Evolutionary conservation across 164 flowering plant genomes (phyloP), one percentile per base, ranked within the genome.

Genomic region (Saururus chinensis): DNA sequence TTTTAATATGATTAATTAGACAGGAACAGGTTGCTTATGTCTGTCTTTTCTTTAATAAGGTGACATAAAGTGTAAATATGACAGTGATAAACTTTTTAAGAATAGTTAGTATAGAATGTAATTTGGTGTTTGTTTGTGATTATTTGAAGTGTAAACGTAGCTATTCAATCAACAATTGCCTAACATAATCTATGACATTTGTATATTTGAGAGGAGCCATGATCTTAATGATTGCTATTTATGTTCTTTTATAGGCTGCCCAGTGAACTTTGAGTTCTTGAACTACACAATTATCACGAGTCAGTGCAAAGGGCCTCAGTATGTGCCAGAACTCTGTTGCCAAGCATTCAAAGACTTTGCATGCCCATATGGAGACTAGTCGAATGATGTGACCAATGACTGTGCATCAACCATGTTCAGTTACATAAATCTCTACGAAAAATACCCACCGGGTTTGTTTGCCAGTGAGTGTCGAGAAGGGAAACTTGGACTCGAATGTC

Each of bases 211-310:
- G 17, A 45, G 14, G 14, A 17, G 49, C 49, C 14, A 17, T 45
- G 49, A 45, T 4, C 17, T 45, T 45, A 17, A 45, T 45, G 14
- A 17, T 45, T 45, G 49, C 49, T 19, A 23, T 24, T 53, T 22
- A 8, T 19, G 17, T 25, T 19, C 56, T 61, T 24, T 41, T 63
- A 62, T 76, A 81, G 85, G 48, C 53, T 81, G 85, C 70, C 63
- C 76, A 0, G 64, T 75, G 55, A 66, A 76, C 63, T 70, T 81
- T 49, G 81, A 81, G 76, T 68, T 56, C 66, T n/a, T 58, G 71
- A 81, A 81, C 75, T 81, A 81, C 75, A 77, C 85, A 23, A 67
- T 79, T 70, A 69, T 81, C 55, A 81, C 85, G 42, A 79, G 83
- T 75, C 71, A 76, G 48, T 81, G 85, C 76, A 81, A 77, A 66